These are phyloP conservation scores for Clonostachys sp. DNA, from an alignment of 2,329 filamentous ascomycete species.

Conservation along the genomic window DNA sequence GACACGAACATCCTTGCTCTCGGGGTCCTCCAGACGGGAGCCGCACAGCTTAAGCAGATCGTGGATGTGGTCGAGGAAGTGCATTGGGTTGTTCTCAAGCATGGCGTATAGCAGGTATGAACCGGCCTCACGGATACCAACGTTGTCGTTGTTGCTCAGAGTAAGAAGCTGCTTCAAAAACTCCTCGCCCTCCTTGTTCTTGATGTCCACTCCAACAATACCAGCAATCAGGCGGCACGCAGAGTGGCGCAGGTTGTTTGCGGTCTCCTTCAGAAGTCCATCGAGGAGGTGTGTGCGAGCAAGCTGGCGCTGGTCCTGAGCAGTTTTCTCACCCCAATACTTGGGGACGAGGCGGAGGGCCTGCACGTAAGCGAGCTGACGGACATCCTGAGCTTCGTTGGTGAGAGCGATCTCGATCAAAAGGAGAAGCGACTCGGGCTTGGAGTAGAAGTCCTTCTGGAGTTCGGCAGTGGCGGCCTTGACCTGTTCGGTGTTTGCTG, in stretches of 20 bases:
- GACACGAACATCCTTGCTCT: constrained; percentile 88
- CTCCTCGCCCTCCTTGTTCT: constrained; percentile 70
- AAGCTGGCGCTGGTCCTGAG: constrained; percentile 70
- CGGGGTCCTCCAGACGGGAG: constrained; percentile 82
- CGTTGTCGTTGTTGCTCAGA: constrained; percentile 70
- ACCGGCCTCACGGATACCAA: constrained; percentile 81
- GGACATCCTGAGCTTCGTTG: constrained; percentile 66
- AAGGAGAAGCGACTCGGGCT: constrained; percentile 77
- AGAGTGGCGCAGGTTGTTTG: constrained; percentile 75
- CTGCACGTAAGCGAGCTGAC: constrained; percentile 90
- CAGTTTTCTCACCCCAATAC: constrained; percentile 72
- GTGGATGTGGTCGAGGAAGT: constrained; percentile 75
- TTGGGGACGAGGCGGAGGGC: constrained; percentile 75
- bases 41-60: constrained; percentile 80
- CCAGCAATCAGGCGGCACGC: constrained; percentile 83
- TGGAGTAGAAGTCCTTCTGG: constrained; percentile 89
- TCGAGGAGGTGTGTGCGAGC: constrained; percentile 82
- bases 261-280: constrained; percentile 75
- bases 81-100: constrained; percentile 80
- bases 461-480: constrained; percentile 87
- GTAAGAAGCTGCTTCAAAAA: constrained; percentile 75
- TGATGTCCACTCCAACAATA: constrained; percentile 79
- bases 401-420: constrained; percentile 86
- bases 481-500: constrained; percentile 84
- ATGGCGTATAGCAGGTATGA: constrained; percentile 92